Conservation (phyloP, 2,329 filamentous ascomycete genomes). For the Monilinia aucupariae region DNA sequence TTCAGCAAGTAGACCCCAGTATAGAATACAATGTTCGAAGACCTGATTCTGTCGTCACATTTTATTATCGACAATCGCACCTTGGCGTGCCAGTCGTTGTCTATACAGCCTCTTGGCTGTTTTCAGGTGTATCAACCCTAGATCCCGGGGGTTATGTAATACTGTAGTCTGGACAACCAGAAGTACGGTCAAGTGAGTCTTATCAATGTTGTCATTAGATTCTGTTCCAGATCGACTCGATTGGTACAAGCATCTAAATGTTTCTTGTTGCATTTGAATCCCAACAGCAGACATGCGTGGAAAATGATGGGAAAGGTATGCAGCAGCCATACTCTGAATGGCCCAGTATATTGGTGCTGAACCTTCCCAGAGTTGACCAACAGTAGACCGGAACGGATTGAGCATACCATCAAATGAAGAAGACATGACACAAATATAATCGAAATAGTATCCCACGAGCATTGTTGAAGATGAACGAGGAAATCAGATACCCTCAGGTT, state of each 20-base stretch:
- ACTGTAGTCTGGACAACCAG: conserved; percentile 54
- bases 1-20: conserved; percentile 33
- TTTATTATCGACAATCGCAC: conserved; percentile 13
- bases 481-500: conserved; percentile 30
- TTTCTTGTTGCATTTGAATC: conserved; percentile 43
- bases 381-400: conserved; percentile 56
- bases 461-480: conserved; percentile 40
- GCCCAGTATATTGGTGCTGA: conserved; percentile 54
- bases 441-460: conserved; percentile 59
- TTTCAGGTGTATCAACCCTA: conserved; percentile 40
- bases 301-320: conserved; percentile 53
- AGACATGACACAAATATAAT: conserved; percentile 55
- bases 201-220: conserved; percentile 45
- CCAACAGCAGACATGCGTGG: conserved; percentile 47
- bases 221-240: conserved; percentile 47
- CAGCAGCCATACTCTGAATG: conserved; percentile 60
- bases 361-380: conserved; percentile 52
- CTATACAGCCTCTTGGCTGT: conserved; percentile 31
- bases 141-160: conserved; percentile 52
- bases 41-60: conserved; percentile 31
- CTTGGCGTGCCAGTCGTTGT: conserved; percentile 26
- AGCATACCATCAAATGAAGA: conserved; percentile 59
- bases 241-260: conserved; percentile 37
- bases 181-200: conserved; percentile 51
- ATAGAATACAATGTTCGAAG: conserved; percentile 34